Base-by-base conservation (phyloP, 2,329 filamentous ascomycete genomes). In the Nothophoma quercina region DNA sequence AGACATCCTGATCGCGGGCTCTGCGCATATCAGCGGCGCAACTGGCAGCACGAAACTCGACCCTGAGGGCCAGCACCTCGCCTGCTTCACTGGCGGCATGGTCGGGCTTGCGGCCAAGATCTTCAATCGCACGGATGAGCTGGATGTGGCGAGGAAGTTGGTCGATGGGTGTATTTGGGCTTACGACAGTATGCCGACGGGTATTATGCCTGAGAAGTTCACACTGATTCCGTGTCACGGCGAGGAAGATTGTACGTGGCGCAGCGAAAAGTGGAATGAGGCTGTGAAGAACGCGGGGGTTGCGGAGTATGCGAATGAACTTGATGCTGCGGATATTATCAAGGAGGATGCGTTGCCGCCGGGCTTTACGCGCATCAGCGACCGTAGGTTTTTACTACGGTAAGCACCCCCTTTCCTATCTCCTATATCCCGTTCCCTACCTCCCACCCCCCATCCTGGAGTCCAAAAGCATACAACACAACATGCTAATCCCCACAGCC, bases 1-100 rank as follows among this genome's bases (percentile, higher is more conserved):
- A 43, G 85, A 93, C 54, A 83, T 95, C n/a, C 80, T 95, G 7
- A 85, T 95, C 55, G 85, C 89, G 0, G 88, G 88, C 19, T 86
- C 85, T 5, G 68, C 66, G 4, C 58, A 70, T 1, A 67, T 67
- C 2, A 77, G 69, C 38, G 80, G 82, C 8, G 70, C 64, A 1
- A 33, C 40, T 4, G 79, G 80, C 12, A 73, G 79, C 2, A 53
- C 75, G 43, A 73, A 67, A 7, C 68, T 79, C 10, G 71, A 76
- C 12, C 66, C 81, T 0, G 73, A 79, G 52, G 75, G 71, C 15
- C 79, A 82, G 51, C 81, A 85, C 65, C 74, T 83, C 7, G 73
- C 77, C 4, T 85, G 83, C 58, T 85, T 83, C 55, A 73, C 77
- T 0, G 83, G 82, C 12, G 83, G 81, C 10, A 84, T 84, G 80